phyloP scores from a whole-genome alignment of 2,329 filamentous ascomycete species.

The Botrytis elliptica region DNA sequence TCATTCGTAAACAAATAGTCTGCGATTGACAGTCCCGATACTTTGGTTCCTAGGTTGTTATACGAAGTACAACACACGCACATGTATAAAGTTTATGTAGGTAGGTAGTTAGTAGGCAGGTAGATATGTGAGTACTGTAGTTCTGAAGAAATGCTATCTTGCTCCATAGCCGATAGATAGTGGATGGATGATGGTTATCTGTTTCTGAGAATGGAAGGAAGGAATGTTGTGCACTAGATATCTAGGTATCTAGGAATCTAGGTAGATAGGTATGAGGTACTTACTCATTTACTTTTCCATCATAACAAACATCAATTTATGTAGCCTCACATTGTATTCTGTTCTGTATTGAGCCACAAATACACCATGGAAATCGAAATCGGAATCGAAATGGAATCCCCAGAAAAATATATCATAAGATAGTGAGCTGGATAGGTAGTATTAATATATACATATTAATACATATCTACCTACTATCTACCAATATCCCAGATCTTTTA shows the following conservation, averaged over 20 bases:
- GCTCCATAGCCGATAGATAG: background rate
- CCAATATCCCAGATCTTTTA: background rate
- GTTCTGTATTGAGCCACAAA: background rate
- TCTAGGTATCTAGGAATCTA: background rate
- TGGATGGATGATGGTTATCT: no score
- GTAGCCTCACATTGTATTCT: no score
- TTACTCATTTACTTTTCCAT: background rate
- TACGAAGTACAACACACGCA: background rate
- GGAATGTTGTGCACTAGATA: background rate
- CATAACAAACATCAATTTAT: background rate
- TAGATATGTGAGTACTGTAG: background rate
- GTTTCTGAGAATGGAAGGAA: background rate
- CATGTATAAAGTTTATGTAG: background rate
- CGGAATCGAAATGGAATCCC: no score
- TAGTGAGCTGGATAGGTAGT: background rate
- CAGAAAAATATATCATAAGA: background rate
- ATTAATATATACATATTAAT: background rate
- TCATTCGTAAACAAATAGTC: background rate
- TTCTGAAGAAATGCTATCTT: background rate
- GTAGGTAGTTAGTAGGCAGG: background rate
- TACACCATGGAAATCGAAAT: background rate
- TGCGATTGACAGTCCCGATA: background rate
- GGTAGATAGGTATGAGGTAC: background rate
- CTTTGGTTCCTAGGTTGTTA: background rate
- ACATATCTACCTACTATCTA: background rate